Evolutionary conservation across 1,284 basidiomycete species (phyloP).

Genomic region (Irpex sp.): DNA sequence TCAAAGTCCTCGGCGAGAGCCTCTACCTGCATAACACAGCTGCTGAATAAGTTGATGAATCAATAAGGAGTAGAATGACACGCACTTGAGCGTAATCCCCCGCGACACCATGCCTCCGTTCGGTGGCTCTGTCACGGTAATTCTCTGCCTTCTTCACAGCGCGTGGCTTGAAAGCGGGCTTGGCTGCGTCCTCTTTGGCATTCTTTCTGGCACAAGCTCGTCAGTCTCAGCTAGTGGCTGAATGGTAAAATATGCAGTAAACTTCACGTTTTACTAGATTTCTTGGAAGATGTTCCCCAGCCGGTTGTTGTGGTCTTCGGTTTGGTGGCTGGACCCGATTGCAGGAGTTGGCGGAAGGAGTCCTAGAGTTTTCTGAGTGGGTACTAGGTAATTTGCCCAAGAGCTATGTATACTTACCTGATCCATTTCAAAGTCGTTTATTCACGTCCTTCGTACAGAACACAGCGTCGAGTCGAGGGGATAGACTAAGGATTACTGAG

Average conservation of each 20-base stretch:
- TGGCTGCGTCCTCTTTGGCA: conserved; percentile 13
- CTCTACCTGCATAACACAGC: conserved; percentile 45
- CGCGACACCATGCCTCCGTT: conserved; percentile 56
- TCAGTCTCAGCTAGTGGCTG: too few species aligned
- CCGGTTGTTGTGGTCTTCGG: not conserved
- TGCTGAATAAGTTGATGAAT: not conserved
- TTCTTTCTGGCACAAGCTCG: conserved; percentile 20
- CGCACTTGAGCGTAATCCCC: conserved; percentile 69
- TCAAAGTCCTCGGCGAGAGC: conserved; percentile 31
- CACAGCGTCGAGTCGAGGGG: not conserved
- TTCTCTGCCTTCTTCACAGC: conserved; percentile 66
- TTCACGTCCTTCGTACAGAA: too few species aligned
- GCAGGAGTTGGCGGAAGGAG: conserved; percentile 13
- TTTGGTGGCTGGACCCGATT: not conserved
- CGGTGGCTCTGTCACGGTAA: conserved; percentile 70
- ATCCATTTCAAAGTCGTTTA: conserved; percentile 1
- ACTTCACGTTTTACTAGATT: conserved; percentile 11
- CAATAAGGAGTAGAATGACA: conserved; percentile 5
- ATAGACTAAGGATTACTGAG: not conserved
- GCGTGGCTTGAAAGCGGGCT: conserved; percentile 68
- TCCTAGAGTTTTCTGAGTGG: conserved; percentile 2
- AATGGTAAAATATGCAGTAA: too few species aligned
- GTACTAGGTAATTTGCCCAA: not conserved
- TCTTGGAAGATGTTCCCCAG: conserved; percentile 2
- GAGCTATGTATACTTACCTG: not conserved